Evolutionary conservation across 352 stramenopile genomes (phyloP).

Genomic region (Phytophthora europaea): DNA sequence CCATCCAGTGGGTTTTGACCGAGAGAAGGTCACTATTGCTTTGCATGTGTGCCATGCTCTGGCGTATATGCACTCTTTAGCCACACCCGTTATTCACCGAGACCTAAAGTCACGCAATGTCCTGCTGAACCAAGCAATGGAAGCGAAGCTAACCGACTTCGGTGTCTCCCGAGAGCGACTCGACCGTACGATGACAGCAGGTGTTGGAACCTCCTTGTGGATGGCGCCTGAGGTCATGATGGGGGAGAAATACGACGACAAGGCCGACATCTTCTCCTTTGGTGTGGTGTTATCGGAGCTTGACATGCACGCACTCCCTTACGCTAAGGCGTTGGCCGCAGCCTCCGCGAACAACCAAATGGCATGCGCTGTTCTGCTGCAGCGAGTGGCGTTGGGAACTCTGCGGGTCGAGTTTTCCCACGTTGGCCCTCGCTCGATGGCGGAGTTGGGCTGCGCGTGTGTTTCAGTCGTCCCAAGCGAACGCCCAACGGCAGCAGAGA

Average conservation of each 20-base stretch:
- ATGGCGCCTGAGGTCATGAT: conserved; percentile 15
- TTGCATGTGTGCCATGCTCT: conserved; percentile 22
- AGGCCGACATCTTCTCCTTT: conserved; percentile 11
- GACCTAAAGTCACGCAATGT: conserved; percentile 49
- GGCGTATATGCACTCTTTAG: conserved; percentile 46
- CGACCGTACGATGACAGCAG: conserved; percentile 5
- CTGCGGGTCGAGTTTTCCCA: conserved; percentile 3
- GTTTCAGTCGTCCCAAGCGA: conserved; percentile 1
- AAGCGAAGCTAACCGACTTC: conserved; percentile 65
- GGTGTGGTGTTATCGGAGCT: conserved; percentile 14
- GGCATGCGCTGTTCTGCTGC: conserved; percentile 5
- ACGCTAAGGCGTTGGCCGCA: not conserved
- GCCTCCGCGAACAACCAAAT: not conserved
- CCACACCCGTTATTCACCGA: conserved; percentile 32
- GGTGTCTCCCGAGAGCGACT: conserved; percentile 45
- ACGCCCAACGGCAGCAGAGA: not conserved
- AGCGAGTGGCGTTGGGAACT: conserved; percentile 8
- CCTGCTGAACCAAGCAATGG: conserved; percentile 30
- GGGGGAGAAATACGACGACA: conserved; percentile 12
- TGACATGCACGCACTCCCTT: conserved; percentile 6
- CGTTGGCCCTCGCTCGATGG: not conserved
- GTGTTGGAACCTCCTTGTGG: not conserved
- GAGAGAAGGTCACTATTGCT: conserved; percentile 14
- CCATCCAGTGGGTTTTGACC: conserved; percentile 16
- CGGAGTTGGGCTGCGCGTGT: conserved; percentile 4